Conservation (phyloP, 2,329 filamentous ascomycete genomes). For the Arthrocladium fulminans region DNA sequence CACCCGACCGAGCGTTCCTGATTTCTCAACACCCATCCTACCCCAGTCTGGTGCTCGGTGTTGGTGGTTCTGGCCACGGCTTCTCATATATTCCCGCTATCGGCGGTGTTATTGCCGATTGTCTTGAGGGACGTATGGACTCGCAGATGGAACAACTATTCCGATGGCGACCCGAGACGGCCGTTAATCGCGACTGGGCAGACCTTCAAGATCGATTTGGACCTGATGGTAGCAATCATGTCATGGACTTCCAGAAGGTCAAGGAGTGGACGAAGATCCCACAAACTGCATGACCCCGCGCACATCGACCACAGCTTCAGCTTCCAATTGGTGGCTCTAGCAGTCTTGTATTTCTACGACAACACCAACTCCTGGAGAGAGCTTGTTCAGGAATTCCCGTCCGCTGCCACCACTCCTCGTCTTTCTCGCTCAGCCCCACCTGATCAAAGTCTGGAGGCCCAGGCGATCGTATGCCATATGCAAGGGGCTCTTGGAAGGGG, state of each 20-base stretch:
- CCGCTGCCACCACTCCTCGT: too few relatives aligned
- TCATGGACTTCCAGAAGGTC: slow-evolving; percentile 42
- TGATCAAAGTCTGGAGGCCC: too few relatives aligned
- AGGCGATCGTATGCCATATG: too few relatives aligned
- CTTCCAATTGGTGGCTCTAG: too few relatives aligned
- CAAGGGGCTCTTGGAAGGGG: too few relatives aligned
- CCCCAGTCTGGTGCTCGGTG: slow-evolving; percentile 38
- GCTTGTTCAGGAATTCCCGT: too few relatives aligned
- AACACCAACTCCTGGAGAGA: too few relatives aligned
- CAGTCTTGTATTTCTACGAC: too few relatives aligned
- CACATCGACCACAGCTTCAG: too few relatives aligned
- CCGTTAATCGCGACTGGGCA: slow-evolving; percentile 38
- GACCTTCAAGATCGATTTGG: slow-evolving; percentile 43
- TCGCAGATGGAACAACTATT: slow-evolving; percentile 35
- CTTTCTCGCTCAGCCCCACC: too few relatives aligned
- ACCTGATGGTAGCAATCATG: slow-evolving; percentile 31
- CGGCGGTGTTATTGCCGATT: slow-evolving; percentile 43
- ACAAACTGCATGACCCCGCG: not conserved
- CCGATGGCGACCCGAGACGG: slow-evolving; percentile 46
- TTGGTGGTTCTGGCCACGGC: slow-evolving; percentile 45
- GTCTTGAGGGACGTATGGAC: slow-evolving; percentile 39
- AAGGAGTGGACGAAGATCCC: slow-evolving; percentile 32
- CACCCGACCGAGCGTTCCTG: slow-evolving; percentile 45
- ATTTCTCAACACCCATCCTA: slow-evolving; percentile 43
- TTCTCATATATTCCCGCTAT: slow-evolving; percentile 47